Conservation (phyloP, 352 stramenopile genomes). For the Pythium brachiatum region DNA sequence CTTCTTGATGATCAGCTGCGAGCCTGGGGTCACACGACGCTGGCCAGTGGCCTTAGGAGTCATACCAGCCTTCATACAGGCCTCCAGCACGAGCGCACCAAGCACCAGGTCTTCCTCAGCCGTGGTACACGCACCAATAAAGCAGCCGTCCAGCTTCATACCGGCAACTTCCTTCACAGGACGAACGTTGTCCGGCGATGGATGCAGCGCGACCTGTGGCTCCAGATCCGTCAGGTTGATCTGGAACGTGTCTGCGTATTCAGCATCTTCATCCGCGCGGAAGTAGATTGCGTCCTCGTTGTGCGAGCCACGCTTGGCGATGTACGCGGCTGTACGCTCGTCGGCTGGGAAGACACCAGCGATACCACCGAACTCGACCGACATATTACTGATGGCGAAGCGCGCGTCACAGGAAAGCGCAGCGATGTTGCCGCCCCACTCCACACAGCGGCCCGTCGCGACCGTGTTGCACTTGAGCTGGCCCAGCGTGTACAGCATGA, state of each 20-base stretch:
- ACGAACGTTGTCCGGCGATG: slow-evolving; percentile 78
- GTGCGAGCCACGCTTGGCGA: slow-evolving; percentile 66
- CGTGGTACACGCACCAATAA: slow-evolving; percentile 83
- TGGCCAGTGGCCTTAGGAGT: slow-evolving; percentile 53
- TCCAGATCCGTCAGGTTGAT: slow-evolving; percentile 69
- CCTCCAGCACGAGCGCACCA: slow-evolving; percentile 72
- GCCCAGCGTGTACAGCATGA: slow-evolving; percentile 84
- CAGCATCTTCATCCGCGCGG: slow-evolving; percentile 64
- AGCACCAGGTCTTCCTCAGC: slow-evolving; percentile 82
- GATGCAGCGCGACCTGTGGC: slow-evolving; percentile 76
- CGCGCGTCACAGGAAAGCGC: slow-evolving; percentile 76
- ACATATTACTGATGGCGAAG: slow-evolving; percentile 87
- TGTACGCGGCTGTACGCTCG: slow-evolving; percentile 74
- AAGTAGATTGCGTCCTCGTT: slow-evolving; percentile 83
- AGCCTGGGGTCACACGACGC: slow-evolving; percentile 75
- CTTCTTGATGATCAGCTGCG: slow-evolving; percentile 77
- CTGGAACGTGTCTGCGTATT: slow-evolving; percentile 74
- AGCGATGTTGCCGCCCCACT: slow-evolving; percentile 80
- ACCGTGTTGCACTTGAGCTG: slow-evolving; percentile 88
- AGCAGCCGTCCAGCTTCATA: slow-evolving; percentile 84
- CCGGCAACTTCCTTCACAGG: slow-evolving; percentile 59
- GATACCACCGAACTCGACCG: slow-evolving; percentile 82
- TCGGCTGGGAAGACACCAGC: slow-evolving; percentile 81
- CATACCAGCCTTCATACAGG: slow-evolving; percentile 67
- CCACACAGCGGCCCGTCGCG: slow-evolving; percentile 69